Percentiles rank a stretch among this genome's conserved stretches.
Conservation (phyloP, 768 basidiomycete genomes). For the Lactifluus piperatus region DNA sequence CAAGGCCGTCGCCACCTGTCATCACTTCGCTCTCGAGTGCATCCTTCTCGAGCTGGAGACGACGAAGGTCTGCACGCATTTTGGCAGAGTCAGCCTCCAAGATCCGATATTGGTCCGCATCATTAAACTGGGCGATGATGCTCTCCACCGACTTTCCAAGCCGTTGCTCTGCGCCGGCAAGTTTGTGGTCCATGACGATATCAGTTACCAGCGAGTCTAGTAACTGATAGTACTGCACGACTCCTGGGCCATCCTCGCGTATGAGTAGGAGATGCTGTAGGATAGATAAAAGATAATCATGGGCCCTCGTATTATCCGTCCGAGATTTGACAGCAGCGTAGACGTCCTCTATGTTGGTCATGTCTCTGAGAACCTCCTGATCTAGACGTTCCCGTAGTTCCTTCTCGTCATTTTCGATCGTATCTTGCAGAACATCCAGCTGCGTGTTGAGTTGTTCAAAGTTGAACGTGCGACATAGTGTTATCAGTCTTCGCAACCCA, state of each 20-base stretch:
- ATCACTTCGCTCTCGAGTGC: slow-evolving; percentile 72
- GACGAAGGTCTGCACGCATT: slow-evolving; percentile 52
- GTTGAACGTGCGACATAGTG: slow-evolving; percentile 57
- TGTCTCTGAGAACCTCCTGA: slow-evolving; percentile 63
- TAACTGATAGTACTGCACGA: slow-evolving; percentile 85
- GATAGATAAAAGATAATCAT: slow-evolving; percentile 84
- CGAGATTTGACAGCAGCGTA: slow-evolving; percentile 74
- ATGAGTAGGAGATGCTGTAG: slow-evolving; percentile 91
- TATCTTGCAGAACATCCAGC: slow-evolving; percentile 47
- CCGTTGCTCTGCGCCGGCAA: slow-evolving; percentile 73
- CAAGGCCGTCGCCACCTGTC: slow-evolving; percentile 72
- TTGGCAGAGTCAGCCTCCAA: slow-evolving; percentile 70
- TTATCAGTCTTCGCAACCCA: slow-evolving; percentile 66
- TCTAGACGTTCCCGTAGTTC: slow-evolving; percentile 67
- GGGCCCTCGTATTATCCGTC: slow-evolving; percentile 69
- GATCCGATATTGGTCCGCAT: slow-evolving; percentile 74
- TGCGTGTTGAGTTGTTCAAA: slow-evolving; percentile 58
- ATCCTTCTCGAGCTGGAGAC: slow-evolving; percentile 76
- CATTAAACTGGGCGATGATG: slow-evolving; percentile 83
- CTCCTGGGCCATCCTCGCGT: slow-evolving; percentile 74
- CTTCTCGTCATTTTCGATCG: slow-evolving; percentile 68
- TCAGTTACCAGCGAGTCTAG: slow-evolving; percentile 85
- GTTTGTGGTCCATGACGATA: slow-evolving; percentile 87
- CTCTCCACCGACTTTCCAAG: slow-evolving; percentile 86
- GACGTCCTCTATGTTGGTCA: slow-evolving; percentile 78